These are phyloP conservation scores for Wallacemonas sp. DNA, from an alignment of 208 protist genomes.

Conservation along the genomic window DNA sequence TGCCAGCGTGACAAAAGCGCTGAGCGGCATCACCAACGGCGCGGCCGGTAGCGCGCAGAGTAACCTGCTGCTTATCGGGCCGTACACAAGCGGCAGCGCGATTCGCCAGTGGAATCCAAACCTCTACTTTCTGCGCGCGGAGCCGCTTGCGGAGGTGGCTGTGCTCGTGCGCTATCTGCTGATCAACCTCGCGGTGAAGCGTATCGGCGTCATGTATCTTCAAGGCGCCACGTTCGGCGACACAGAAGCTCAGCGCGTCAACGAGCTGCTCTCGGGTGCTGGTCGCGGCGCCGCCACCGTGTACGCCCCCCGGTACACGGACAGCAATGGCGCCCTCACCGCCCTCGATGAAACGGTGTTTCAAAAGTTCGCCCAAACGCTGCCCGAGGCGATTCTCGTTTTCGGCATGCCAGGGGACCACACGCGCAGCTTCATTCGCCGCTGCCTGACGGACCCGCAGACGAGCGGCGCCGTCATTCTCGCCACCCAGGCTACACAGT, in stretches of 20 bases:
- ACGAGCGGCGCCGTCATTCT: conserved; percentile 33
- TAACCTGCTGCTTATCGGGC: conserved; percentile 28
- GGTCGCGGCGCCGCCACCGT: conserved; percentile 2
- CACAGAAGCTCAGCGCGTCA: conserved; percentile 15
- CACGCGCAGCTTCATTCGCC: conserved; percentile 32
- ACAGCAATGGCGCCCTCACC: not conserved
- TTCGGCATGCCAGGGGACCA: conserved; percentile 23
- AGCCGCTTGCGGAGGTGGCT: conserved; percentile 33
- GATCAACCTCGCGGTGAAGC: conserved; percentile 20
- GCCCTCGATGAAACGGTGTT: conserved; percentile 27
- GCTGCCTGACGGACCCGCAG: conserved; percentile 26
- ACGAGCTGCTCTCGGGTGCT: conserved; percentile 9
- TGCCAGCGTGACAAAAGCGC: not conserved
- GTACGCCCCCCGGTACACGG: conserved; percentile 22
- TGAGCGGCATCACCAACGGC: not conserved
- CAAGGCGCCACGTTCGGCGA: conserved; percentile 28
- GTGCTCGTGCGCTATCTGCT: conserved; percentile 30
- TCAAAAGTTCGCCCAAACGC: conserved; percentile 31
- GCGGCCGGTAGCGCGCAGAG: not conserved
- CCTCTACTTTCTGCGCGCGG: conserved; percentile 32
- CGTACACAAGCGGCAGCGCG: conserved; percentile 14
- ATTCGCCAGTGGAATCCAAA: conserved; percentile 24
- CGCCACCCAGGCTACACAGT: conserved; percentile 17
- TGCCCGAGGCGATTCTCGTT: conserved; percentile 45
- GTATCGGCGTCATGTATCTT: conserved; percentile 60